Percentiles rank a stretch among this genome's conserved stretches.
Evolutionary conservation across 2,329 filamentous ascomycete species (phyloP).

Genomic region (Corniculantispora saksenae): DNA sequence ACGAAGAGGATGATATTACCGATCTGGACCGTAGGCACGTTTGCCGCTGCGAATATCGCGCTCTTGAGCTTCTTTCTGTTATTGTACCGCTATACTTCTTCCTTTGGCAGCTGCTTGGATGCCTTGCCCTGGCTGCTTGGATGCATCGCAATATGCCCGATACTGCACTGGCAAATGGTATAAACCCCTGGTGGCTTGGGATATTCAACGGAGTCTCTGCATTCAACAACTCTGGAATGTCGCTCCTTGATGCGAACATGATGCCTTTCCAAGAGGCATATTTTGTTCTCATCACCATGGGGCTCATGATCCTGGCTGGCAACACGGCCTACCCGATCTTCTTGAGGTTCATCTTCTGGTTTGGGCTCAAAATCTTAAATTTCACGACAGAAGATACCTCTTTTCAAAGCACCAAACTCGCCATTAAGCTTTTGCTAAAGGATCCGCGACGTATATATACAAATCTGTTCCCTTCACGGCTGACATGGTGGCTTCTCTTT

Average conservation of each 20-base stretch:
- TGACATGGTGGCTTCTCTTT: slow-evolving; percentile 67
- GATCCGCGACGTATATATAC: slow-evolving; percentile 62
- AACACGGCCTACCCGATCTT: slow-evolving; percentile 68
- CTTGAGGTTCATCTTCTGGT: slow-evolving; percentile 61
- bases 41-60: slow-evolving; percentile 65
- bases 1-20: slow-evolving; percentile 41
- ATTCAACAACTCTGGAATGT: slow-evolving; percentile 74
- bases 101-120: slow-evolving; percentile 60
- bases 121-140: slow-evolving; percentile 62
- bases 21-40: slow-evolving; percentile 56
- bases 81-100: slow-evolving; percentile 63
- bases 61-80: slow-evolving; percentile 58
- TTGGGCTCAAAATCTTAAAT: slow-evolving; percentile 43
- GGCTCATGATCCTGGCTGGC: slow-evolving; percentile 61
- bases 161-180: slow-evolving; percentile 53
- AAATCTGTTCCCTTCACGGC: slow-evolving; percentile 62
- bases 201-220: slow-evolving; percentile 68
- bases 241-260: slow-evolving; percentile 66
- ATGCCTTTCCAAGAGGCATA: slow-evolving; percentile 56
- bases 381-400: slow-evolving; percentile 39
- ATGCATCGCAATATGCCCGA: slow-evolving; percentile 53
- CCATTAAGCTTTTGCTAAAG: slow-evolving; percentile 54
- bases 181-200: slow-evolving; percentile 69
- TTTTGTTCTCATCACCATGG: slow-evolving; percentile 55
- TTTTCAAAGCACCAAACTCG: slow-evolving; percentile 46